phyloP scores from a whole-genome alignment of 73 alveolate species.

The Breviolum minutum region DNA sequence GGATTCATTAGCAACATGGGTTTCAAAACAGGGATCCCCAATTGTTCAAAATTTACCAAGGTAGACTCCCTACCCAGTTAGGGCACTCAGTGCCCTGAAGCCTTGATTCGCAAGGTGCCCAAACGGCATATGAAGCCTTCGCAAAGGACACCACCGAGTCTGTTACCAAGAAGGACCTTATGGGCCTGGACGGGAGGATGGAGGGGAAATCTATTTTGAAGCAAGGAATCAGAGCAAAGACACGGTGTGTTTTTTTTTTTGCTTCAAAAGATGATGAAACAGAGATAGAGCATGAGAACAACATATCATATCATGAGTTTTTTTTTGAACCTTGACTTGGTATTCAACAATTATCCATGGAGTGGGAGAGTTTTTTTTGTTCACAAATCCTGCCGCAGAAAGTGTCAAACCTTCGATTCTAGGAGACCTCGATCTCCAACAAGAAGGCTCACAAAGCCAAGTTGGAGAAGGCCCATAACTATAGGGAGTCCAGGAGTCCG shows the following conservation, averaged over 20 bases:
- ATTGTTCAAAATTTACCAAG: too few relatives aligned
- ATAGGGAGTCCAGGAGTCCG: too few relatives aligned
- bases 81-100: too few relatives aligned
- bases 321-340: too few relatives aligned
- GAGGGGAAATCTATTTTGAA: not conserved
- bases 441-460: slow-evolving; percentile 72
- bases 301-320: too few relatives aligned
- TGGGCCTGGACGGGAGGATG: not conserved
- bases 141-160: slow-evolving; percentile 76
- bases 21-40: too few relatives aligned
- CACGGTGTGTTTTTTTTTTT: too few relatives aligned
- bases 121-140: slow-evolving; percentile 87
- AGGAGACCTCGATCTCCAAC: slow-evolving; percentile 46
- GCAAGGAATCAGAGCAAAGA: too few relatives aligned
- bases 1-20: too few relatives aligned
- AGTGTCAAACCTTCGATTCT: not conserved
- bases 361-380: too few relatives aligned
- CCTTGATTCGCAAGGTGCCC: slow-evolving; percentile 70
- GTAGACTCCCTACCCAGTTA: too few relatives aligned
- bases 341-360: not conserved
- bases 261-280: not conserved
- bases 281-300: not conserved
- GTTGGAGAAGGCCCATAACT: slow-evolving; percentile 74
- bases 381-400: not conserved
- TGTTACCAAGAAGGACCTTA: slow-evolving; percentile 30